Percentiles rank a stretch among this genome's conserved stretches.
These are phyloP conservation scores for Athelia sp. DNA, from an alignment of 1,284 basidiomycete genomes.

Conservation along the genomic window DNA sequence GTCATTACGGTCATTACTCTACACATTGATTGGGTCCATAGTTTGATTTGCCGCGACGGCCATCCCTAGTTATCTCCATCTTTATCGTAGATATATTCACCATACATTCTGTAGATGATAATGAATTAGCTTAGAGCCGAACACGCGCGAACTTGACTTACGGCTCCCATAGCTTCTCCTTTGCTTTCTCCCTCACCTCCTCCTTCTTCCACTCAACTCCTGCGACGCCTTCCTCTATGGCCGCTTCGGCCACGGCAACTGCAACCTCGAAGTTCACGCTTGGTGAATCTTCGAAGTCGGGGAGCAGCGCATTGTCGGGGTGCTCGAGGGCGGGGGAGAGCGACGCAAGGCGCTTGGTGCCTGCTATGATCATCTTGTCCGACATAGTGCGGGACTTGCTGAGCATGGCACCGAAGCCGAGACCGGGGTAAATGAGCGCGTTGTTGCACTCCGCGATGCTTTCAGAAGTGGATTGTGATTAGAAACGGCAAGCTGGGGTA, in stretches of 20 bases:
- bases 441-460: slow-evolving; percentile 77
- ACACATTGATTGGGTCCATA: neutral
- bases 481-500: neutral
- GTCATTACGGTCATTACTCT: too few relatives aligned
- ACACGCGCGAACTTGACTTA: neutral
- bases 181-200: slow-evolving; percentile 47
- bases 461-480: neutral
- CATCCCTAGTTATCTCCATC: slow-evolving; percentile 36
- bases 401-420: slow-evolving; percentile 72
- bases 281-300: slow-evolving; percentile 67
- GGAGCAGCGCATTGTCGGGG: slow-evolving; percentile 62
- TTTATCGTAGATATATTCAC: slow-evolving; percentile 58
- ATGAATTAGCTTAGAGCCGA: neutral
- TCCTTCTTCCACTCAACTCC: slow-evolving; percentile 47
- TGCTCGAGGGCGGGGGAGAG: slow-evolving; percentile 72
- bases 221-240: slow-evolving; percentile 67
- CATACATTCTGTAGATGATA: slow-evolving; percentile 36
- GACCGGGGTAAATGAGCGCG: slow-evolving; percentile 75
- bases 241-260: slow-evolving; percentile 73
- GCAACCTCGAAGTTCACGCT: slow-evolving; percentile 76
- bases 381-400: slow-evolving; percentile 59
- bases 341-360: slow-evolving; percentile 63
- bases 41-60: too few relatives aligned
- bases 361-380: slow-evolving; percentile 77
- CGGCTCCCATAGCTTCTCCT: slow-evolving; percentile 53